phyloP scores from a whole-genome alignment of 768 basidiomycete species.

The Coprinopsis sp. region DNA sequence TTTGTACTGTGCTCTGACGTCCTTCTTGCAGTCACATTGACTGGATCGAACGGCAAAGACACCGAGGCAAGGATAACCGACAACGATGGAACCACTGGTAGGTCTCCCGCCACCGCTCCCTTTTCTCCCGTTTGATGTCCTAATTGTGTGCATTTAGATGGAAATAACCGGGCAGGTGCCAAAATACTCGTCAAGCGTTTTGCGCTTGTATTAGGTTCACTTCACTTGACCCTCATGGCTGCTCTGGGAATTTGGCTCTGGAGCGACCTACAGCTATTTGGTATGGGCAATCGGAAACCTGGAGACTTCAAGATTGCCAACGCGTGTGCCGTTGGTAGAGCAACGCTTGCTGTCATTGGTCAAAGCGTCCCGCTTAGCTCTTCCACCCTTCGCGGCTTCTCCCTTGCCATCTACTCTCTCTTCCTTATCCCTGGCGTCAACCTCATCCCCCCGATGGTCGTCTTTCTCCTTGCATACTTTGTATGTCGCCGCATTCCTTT shows the following conservation, averaged over 20 bases:
- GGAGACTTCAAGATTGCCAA: neutral
- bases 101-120: too few relatives aligned
- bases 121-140: too few relatives aligned
- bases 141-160: too few relatives aligned
- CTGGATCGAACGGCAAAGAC: too few relatives aligned
- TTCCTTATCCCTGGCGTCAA: constrained; percentile 3
- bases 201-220: constrained; percentile 2
- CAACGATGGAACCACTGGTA: too few relatives aligned
- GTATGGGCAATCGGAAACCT: too few relatives aligned
- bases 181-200: too few relatives aligned
- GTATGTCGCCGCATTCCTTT: too few relatives aligned
- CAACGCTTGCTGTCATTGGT: constrained; percentile 2
- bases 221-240: constrained; percentile 11
- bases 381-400: neutral
- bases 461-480: neutral
- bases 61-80: too few relatives aligned
- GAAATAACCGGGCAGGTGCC: neutral
- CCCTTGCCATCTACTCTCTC: neutral
- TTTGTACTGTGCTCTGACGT: too few relatives aligned
- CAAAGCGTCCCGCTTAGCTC: neutral
- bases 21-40: too few relatives aligned
- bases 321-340: neutral
- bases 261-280: constrained; percentile 3
- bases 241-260: constrained; percentile 13
- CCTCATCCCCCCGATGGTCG: neutral